Evolutionary conservation across 2,329 filamentous ascomycete species (phyloP), one percentile per base, ranked within the genome.

Genomic region (Didymella keratinophila): DNA sequence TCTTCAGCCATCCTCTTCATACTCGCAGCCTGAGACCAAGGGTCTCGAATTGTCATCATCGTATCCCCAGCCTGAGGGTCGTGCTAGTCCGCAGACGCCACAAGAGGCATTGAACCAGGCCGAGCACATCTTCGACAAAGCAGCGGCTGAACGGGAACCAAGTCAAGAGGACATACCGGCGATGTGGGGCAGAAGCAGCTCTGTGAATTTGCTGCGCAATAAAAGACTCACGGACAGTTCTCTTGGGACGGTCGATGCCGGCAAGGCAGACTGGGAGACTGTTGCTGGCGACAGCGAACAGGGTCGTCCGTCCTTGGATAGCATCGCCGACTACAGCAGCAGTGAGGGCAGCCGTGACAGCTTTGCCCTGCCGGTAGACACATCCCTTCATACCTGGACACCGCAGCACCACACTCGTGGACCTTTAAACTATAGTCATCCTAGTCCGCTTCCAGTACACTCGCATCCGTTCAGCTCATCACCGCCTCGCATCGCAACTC

Each of bases 181-280:
- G 6, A 74, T 76, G 55, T 77, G 74, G 74, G 49, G 64, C n/a
- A 65, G 66, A 41, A 61, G 70, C 41, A 63, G 58, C 21, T 74
- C 72, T 20, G 68, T 66, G 8, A 70, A 69, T 36, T 49, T 71
- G n/a, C 58, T 69, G n/a, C 42, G 48, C 20, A 57, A 56, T n/a
- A 55, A 52, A 23, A 55, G 44, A 37, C 52, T 52, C 16, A 56
- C 48, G 4, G 51, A 45, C 32, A 41, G 27, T n/a, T 60, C 46
- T 30, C 20, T 36, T 0, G 18, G 36, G 28, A 34, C 30, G 4
- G 36, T 12, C 25, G 53, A 67, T 27, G 62, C 64, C 9, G 67
- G 71, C 2, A 67, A 62, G 21, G 66, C 60, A 11, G 76, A 78
- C 37, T 78, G 76, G 76, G 73, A 76, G 39, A 78, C 75, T 2